Evolutionary conservation across 2,329 filamentous ascomycete species (phyloP).

Genomic region (Talaromyces islandicus): DNA sequence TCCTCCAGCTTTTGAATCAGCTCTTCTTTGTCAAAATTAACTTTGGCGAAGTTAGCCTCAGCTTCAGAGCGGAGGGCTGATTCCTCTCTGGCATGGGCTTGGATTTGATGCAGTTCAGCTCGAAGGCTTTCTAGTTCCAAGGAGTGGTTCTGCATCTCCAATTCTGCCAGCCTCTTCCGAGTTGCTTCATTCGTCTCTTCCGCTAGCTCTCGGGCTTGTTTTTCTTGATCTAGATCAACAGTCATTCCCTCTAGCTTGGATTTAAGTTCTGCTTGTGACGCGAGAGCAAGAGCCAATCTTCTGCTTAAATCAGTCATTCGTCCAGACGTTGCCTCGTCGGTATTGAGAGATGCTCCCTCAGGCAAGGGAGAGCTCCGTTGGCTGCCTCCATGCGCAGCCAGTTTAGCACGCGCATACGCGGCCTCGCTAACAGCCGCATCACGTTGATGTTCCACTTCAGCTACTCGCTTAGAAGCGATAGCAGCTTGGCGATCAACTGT

Average conservation of each 20-base stretch:
- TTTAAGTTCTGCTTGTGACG: constrained; percentile 73
- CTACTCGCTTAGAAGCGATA: constrained; percentile 79
- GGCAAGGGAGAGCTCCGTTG: constrained; percentile 52
- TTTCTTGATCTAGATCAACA: constrained; percentile 73
- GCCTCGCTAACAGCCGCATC: constrained; percentile 93
- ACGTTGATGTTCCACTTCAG: constrained; percentile 88
- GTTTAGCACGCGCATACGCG: constrained; percentile 86
- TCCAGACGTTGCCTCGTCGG: constrained; percentile 54
- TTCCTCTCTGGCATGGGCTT: constrained; percentile 74
- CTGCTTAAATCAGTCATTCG: constrained; percentile 69
- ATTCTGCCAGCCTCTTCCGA: constrained; percentile 73
- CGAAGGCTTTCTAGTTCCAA: constrained; percentile 80
- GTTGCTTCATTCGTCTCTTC: constrained; percentile 82
- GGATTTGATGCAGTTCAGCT: constrained; percentile 73
- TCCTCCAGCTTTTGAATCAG: constrained; percentile 64
- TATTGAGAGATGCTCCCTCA: constrained; percentile 46
- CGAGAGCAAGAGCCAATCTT: constrained; percentile 76
- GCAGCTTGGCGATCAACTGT: constrained; percentile 85
- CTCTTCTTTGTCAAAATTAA: constrained; percentile 83
- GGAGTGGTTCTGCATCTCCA: constrained; percentile 78
- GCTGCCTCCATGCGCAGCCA: constrained; percentile 74
- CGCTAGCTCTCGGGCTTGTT: constrained; percentile 70
- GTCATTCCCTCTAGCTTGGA: constrained; percentile 64
- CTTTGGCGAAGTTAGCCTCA: constrained; percentile 63
- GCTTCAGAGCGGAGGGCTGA: constrained; percentile 72